phyloP scores from a whole-genome alignment of 768 basidiomycete genomes.

The Auricularia sp. region DNA sequence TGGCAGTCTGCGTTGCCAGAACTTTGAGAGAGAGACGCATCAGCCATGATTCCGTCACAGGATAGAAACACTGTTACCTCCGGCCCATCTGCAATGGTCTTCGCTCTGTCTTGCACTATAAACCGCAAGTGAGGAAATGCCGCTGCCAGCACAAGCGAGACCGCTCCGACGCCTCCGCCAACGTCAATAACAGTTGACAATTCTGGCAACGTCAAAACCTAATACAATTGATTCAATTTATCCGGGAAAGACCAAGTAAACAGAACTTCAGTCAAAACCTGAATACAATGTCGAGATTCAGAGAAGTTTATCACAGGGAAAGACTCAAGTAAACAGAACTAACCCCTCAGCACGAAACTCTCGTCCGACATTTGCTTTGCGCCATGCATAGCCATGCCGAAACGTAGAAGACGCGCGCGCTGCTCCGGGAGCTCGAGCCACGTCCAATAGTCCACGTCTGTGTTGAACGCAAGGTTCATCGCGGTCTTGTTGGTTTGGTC shows the following conservation, averaged over 20 bases:
- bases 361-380: too few relatives aligned
- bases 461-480: slow-evolving; percentile 18
- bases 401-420: slow-evolving; percentile 15
- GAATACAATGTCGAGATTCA: not conserved
- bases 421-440: slow-evolving; percentile 21
- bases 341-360: too few relatives aligned
- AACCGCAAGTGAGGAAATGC: slow-evolving; percentile 15
- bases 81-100: slow-evolving; percentile 6
- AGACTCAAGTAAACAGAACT: not conserved
- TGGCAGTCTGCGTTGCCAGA: not conserved
- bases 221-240: too few relatives aligned
- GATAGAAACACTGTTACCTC: too few relatives aligned
- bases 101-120: slow-evolving; percentile 21
- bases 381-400: slow-evolving; percentile 21
- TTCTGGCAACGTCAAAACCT: too few relatives aligned
- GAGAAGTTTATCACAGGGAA: too few relatives aligned
- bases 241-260: too few relatives aligned
- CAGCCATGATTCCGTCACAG: too few relatives aligned
- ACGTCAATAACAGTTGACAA: slow-evolving; percentile 24
- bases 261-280: slow-evolving; percentile 26
- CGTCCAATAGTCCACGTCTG: slow-evolving; percentile 17
- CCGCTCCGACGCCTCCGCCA: slow-evolving; percentile 21
- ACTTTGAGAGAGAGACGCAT: too few relatives aligned
- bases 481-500: slow-evolving; percentile 18
- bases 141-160: slow-evolving; percentile 14